A percentile compares a stretch with the other conserved stretches of the same genome.
Conservation (phyloP, 2,329 filamentous ascomycete species). For the Endoconidiophora laricicola region DNA sequence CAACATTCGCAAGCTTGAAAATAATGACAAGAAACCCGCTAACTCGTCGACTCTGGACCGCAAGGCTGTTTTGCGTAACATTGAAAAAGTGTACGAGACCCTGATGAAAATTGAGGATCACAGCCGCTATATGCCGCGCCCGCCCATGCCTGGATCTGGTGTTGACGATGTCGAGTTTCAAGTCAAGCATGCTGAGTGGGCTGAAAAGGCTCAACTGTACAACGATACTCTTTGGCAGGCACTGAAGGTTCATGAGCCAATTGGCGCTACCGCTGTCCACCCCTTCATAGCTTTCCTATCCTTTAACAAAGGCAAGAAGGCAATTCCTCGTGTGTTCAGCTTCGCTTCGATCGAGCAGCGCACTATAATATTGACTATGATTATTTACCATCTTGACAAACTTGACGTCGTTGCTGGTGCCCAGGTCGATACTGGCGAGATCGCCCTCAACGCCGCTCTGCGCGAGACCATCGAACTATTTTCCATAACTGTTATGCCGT, state of each 20-base stretch:
- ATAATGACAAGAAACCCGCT: constrained; percentile 30
- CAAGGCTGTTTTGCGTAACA: constrained; percentile 69
- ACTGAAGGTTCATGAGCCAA: constrained; percentile 85
- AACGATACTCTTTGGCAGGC: constrained; percentile 71
- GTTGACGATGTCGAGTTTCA: constrained; percentile 51
- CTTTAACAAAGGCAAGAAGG: constrained; percentile 90
- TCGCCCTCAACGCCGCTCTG: constrained; percentile 52
- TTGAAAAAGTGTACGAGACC: constrained; percentile 74
- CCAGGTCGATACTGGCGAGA: constrained; percentile 56
- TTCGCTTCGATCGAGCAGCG: constrained; percentile 86
- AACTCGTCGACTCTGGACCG: constrained; percentile 39
- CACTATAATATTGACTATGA: constrained; percentile 89
- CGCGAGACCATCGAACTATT: constrained; percentile 91
- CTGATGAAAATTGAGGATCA: constrained; percentile 93
- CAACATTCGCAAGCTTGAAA: constrained; percentile 69
- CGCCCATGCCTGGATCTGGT: constrained; percentile 24
- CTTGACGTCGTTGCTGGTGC: constrained; percentile 78
- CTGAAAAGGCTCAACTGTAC: constrained; percentile 49
- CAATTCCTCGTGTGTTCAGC: constrained; percentile 84
- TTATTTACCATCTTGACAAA: constrained; percentile 81
- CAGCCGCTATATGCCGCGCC: constrained; percentile 55
- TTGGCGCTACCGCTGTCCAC: constrained; percentile 59
- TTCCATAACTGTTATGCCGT: constrained; percentile 72
- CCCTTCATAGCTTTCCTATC: constrained; percentile 94
- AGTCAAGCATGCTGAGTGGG: constrained; percentile 65